Evolutionary conservation across 306 rosid genomes (phyloP).

Genomic region (Carpinus viminea): DNA sequence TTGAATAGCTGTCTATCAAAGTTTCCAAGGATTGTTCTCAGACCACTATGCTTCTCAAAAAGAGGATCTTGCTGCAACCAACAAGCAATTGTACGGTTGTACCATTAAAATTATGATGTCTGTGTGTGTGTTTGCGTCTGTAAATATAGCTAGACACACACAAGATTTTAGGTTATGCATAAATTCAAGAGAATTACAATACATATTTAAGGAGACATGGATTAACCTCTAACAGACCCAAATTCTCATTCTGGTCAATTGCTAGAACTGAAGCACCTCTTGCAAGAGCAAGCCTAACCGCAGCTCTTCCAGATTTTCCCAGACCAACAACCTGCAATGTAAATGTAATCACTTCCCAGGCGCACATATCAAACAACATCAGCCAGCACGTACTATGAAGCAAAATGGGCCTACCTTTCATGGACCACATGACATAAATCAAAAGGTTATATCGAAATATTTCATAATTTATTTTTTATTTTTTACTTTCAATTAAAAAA

Average conservation of each 20-base stretch:
- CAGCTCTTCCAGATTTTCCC: slow-evolving; percentile 40
- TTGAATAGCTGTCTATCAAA: slow-evolving; percentile 20
- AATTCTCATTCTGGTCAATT: slow-evolving; percentile 23
- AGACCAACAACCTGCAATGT: slow-evolving; percentile 32
- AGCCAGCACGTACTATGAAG: neutral
- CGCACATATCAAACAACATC: neutral
- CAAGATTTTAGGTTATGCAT: neutral
- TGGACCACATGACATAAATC: neutral
- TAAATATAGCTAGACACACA: neutral
- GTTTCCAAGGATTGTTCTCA: slow-evolving; percentile 33
- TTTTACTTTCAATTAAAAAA: neutral
- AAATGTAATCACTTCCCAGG: neutral
- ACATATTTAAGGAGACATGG: neutral
- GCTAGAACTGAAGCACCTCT: slow-evolving; percentile 41
- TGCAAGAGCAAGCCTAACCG: slow-evolving; percentile 35
- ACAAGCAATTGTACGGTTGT: neutral
- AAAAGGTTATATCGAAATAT: neutral
- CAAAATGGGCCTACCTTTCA: too few species aligned
- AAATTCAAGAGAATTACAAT: neutral
- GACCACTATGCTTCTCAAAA: slow-evolving; percentile 14
- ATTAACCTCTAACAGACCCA: slow-evolving; percentile 28
- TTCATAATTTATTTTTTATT: neutral
- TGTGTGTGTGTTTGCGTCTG: too few species aligned
- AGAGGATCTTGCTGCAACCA: slow-evolving; percentile 29
- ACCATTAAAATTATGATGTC: neutral